phyloP scores from a whole-genome alignment of 148 eudicot genomes.

The Cornus controversa region DNA sequence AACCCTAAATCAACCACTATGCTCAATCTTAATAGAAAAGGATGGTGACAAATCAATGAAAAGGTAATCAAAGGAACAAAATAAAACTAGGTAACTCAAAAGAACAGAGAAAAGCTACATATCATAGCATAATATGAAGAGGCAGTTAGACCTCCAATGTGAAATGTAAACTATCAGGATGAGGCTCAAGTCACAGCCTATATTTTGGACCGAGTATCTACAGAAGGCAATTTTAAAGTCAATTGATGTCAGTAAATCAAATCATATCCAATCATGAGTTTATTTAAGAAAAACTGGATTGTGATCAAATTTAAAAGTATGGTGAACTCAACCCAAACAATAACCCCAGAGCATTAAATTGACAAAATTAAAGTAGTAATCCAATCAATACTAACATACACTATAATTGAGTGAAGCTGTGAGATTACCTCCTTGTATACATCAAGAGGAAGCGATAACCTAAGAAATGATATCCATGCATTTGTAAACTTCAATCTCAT shows the following conservation, averaged over 20 bases:
- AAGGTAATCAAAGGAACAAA: not conserved
- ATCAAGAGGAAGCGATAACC: constrained; percentile 79
- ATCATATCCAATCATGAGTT: not conserved
- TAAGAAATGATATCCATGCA: constrained; percentile 89
- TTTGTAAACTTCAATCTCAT: constrained; percentile 73
- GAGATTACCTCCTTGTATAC: constrained; percentile 84
- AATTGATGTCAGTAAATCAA: not conserved
- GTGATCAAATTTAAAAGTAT: not conserved
- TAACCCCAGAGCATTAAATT: not conserved
- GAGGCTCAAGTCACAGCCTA: not conserved
- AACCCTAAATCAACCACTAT: not conserved
- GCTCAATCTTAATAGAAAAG: not conserved
- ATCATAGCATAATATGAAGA: not conserved
- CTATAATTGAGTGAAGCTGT: not conserved
- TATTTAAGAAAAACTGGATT: not conserved
- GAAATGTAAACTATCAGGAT: not conserved
- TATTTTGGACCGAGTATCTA: not conserved
- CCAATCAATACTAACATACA: not conserved
- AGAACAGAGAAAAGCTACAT: not conserved
- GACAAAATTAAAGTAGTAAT: no score
- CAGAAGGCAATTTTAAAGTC: not conserved
- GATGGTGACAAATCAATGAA: not conserved
- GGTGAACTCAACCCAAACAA: not conserved
- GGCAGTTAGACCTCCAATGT: not conserved
- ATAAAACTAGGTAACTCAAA: not conserved